Conservation (phyloP, 805 yeast genomes). For the Lachancea cidri region DNA sequence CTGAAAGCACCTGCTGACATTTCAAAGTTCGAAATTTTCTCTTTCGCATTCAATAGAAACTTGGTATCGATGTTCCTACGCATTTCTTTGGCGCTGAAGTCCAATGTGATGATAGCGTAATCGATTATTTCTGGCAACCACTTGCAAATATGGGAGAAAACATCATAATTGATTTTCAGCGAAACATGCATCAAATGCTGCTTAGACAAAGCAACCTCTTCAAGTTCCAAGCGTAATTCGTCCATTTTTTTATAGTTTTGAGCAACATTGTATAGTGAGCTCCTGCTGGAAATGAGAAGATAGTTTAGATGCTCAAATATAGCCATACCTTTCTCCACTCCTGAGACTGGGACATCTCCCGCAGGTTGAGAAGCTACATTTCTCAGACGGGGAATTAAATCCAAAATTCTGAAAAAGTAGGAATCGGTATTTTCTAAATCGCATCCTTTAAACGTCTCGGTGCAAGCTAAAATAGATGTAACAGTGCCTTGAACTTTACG, state of each 20-base stretch:
- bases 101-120: constrained; percentile 25
- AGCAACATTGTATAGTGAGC: constrained; percentile 37
- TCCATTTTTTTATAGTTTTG: constrained; percentile 16
- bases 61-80: constrained; percentile 10
- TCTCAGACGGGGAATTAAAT: constrained; percentile 74
- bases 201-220: constrained; percentile 15
- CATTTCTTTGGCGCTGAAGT: constrained; percentile 7
- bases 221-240: constrained; percentile 18
- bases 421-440: constrained; percentile 42
- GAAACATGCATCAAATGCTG: constrained; percentile 18
- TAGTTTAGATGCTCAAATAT: constrained; percentile 66
- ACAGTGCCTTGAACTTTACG: constrained; percentile 56
- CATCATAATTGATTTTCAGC: constrained; percentile 9
- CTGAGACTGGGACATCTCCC: constrained; percentile 67
- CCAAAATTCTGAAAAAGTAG: constrained; percentile 66
- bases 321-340: constrained; percentile 71
- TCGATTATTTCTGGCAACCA: constrained; percentile 36
- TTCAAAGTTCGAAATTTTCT: constrained; percentile 13
- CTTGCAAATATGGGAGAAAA: constrained; percentile 15
- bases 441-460: constrained; percentile 41
- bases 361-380: constrained; percentile 54
- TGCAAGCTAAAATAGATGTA: constrained; percentile 53
- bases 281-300: constrained; percentile 49
- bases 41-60: constrained; percentile 16
- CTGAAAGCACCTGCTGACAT: constrained; percentile 10